Evolutionary conservation across 306 rosid genomes (phyloP), one percentile per base, ranked within the genome.

Genomic region (Rosa lucieae): DNA sequence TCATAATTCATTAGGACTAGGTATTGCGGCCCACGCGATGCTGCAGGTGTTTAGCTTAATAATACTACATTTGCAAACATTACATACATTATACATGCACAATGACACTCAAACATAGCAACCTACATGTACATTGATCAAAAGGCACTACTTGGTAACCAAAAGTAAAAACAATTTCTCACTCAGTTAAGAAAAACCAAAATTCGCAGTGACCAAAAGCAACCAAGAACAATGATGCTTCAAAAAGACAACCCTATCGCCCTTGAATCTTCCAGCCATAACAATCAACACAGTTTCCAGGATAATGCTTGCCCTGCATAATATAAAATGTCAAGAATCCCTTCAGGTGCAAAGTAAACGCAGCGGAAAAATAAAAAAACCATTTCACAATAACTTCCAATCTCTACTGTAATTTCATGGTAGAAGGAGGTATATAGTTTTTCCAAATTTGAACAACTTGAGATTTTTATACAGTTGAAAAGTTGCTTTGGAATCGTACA

Each of bases 241-340:
- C 49, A 67, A 39, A 37, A 67, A 67, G 14, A 67, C 29, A 39
- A 67, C 72, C 72, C 72, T 67, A 48, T 67, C 39, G 47, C 72
- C 72, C 72, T 67, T 67, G 48, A 67, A 67, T 48, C 72, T 67
- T n/a, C 72, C 72, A 9, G 49, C 72, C 29, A 67, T 26, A 40
- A 67, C 39, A 49, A 67, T 67, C 72, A 40, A 10, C 13, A 67
- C 72, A 17, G 49, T 39, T 39, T 48, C 49, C 3, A 48, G 49
- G 48, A 29, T 40, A 40, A 39, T 40, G 72, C 72, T 67, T 67
- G 72, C 47, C 72, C 72, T 67, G 48, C 72, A 39, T 4, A 67
- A 1, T 20, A 17, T 3, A 8, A 12, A 8, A 15, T 5, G 21
- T 40, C 26, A 29, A 5, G 37, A 5, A 44, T 61, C 39, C 10